phyloP scores from a whole-genome alignment of 75 land plant genomes.

The Sequoia sempervirens region DNA sequence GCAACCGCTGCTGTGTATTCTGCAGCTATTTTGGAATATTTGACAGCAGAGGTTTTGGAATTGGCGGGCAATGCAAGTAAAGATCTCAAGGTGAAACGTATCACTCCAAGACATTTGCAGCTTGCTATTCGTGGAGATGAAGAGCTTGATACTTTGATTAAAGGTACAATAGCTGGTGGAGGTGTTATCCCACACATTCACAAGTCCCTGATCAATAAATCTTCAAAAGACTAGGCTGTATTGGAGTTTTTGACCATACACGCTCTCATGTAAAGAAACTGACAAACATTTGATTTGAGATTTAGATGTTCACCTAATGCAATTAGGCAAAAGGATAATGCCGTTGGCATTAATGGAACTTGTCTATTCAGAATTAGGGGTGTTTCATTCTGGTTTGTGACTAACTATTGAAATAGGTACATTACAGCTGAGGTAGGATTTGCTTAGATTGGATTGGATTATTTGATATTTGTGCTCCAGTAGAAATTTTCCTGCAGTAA shows the following conservation, averaged over 20 bases:
- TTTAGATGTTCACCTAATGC: neutral
- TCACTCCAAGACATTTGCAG: constrained; percentile 59
- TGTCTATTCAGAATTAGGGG: neutral
- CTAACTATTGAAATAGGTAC: neutral
- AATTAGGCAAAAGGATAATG: neutral
- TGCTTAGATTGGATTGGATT: neutral
- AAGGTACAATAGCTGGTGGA: constrained; percentile 52
- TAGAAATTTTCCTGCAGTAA: neutral
- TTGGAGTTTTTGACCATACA: neutral
- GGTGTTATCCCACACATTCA: constrained; percentile 70
- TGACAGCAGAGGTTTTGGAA: constrained; percentile 70
- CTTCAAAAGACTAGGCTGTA: constrained; percentile 31
- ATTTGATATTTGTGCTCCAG: neutral
- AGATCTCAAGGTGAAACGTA: constrained; percentile 46
- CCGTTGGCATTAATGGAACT: neutral
- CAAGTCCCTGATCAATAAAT: constrained; percentile 61
- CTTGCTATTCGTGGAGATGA: constrained; percentile 69
- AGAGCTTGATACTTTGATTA: constrained; percentile 58
- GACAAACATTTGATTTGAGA: neutral
- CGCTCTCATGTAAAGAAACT: neutral
- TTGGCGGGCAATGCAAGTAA: constrained; percentile 68
- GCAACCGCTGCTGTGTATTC: constrained; percentile 65
- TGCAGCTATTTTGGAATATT: constrained; percentile 60
- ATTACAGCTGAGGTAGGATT: neutral
- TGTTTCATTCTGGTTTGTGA: neutral